phyloP scores from a whole-genome alignment of 352 stramenopile species.

The Globisporangium recalcitrans region DNA sequence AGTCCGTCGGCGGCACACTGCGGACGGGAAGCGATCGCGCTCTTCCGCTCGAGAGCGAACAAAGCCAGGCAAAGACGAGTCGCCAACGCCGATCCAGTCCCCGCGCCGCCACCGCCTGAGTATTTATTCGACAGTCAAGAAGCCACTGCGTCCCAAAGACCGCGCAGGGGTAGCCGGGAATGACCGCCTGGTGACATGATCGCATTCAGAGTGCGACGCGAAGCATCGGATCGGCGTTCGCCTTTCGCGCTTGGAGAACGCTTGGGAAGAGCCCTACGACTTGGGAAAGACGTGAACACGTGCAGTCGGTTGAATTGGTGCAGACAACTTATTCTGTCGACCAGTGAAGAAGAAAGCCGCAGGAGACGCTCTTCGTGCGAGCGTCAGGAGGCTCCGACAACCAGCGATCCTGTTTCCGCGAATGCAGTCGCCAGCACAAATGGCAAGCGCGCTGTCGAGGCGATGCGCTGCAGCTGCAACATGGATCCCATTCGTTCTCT shows the following conservation, averaged over 20 bases:
- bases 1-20: background rate
- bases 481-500: no score
- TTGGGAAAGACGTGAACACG: background rate
- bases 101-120: conserved; percentile 28
- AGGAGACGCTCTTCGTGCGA: background rate
- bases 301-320: background rate
- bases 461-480: conserved; percentile 6
- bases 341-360: background rate
- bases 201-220: background rate
- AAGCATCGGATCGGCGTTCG: background rate
- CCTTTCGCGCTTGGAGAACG: background rate
- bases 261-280: background rate
- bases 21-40: background rate
- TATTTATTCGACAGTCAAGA: conserved; percentile 37
- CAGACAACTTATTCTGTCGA: background rate
- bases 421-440: background rate
- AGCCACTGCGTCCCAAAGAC: conserved; percentile 6
- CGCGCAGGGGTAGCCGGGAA: background rate
- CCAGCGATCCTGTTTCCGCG: background rate
- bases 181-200: background rate
- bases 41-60: background rate
- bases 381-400: background rate
- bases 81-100: background rate
- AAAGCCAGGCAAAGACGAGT: background rate
- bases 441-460: background rate